phyloP scores from a whole-genome alignment of 2,329 filamentous ascomycete genomes.

The Fusarium cyanostomum region DNA sequence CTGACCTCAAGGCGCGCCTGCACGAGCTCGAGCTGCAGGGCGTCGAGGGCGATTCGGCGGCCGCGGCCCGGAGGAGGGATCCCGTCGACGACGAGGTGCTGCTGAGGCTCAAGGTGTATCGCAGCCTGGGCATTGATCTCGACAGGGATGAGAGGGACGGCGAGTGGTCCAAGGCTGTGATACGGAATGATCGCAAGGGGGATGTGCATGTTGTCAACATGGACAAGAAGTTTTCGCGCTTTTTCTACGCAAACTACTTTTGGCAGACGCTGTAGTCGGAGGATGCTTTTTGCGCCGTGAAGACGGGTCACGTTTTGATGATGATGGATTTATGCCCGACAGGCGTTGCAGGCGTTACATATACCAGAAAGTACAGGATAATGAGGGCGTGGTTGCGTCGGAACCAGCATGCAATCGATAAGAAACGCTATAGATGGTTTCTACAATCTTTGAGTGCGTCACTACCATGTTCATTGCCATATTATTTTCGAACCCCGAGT shows the following conservation, averaged over 20 bases:
- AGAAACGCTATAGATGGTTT: background rate
- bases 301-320: constrained; percentile 2
- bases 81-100: constrained; percentile 70
- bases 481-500: background rate
- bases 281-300: background rate
- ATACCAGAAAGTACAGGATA: constrained; percentile 26
- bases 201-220: constrained; percentile 96
- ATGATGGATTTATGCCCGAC: constrained; percentile 17
- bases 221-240: constrained; percentile 88
- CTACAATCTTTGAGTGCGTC: background rate
- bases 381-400: background rate
- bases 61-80: constrained; percentile 49
- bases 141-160: constrained; percentile 78
- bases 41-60: constrained; percentile 70
- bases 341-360: constrained; percentile 32
- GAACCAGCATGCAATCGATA: background rate
- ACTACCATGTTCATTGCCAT: background rate
- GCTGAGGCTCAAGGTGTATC: constrained; percentile 88
- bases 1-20: constrained; percentile 76
- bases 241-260: constrained; percentile 95
- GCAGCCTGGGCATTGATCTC: constrained; percentile 89
- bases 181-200: constrained; percentile 85
- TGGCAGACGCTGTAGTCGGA: constrained; percentile 80
- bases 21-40: constrained; percentile 89
- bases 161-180: constrained; percentile 85